These are phyloP conservation scores for Aspergillus glaucus DNA, from an alignment of 2,329 filamentous ascomycete genomes.

Conservation along the genomic window DNA sequence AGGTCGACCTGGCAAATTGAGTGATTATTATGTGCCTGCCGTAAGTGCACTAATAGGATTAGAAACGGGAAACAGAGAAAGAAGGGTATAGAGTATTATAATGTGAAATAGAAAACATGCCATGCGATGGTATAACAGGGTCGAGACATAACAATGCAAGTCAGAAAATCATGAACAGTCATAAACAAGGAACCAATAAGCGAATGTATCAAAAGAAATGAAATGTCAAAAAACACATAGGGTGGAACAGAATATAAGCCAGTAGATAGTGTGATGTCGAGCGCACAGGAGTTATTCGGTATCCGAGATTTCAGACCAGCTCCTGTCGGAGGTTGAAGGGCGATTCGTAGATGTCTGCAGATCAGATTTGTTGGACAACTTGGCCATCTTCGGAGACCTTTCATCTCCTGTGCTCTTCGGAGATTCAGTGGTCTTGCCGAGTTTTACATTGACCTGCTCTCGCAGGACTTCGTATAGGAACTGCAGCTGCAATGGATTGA, in stretches of 20 bases:
- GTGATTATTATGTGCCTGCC: not conserved
- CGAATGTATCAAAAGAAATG: not conserved
- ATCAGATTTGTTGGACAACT: constrained; percentile 23
- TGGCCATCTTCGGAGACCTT: constrained; percentile 31
- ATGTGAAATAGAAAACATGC: constrained; percentile 1
- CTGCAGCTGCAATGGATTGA: constrained; percentile 73
- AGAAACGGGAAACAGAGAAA: constrained; percentile 2
- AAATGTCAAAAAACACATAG: not conserved
- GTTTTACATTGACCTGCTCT: constrained; percentile 42
- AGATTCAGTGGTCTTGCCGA: constrained; percentile 22
- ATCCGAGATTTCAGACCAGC: constrained; percentile 24
- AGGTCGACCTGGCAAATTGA: not conserved
- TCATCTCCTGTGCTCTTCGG: constrained; percentile 18
- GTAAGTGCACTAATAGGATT: constrained; percentile 1
- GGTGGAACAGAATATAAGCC: not conserved
- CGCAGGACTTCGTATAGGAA: constrained; percentile 86
- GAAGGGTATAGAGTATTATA: not conserved
- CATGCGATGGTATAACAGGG: constrained; percentile 11
- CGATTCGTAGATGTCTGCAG: constrained; percentile 25
- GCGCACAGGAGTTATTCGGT: constrained; percentile 17
- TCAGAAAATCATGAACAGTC: constrained; percentile 19
- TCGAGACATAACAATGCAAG: constrained; percentile 13
- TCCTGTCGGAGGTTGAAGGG: constrained; percentile 19
- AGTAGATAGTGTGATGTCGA: not conserved
- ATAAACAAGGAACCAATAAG: constrained; percentile 6